Conservation (phyloP, 345 rosid species). For the Clarkia xantiana region DNA sequence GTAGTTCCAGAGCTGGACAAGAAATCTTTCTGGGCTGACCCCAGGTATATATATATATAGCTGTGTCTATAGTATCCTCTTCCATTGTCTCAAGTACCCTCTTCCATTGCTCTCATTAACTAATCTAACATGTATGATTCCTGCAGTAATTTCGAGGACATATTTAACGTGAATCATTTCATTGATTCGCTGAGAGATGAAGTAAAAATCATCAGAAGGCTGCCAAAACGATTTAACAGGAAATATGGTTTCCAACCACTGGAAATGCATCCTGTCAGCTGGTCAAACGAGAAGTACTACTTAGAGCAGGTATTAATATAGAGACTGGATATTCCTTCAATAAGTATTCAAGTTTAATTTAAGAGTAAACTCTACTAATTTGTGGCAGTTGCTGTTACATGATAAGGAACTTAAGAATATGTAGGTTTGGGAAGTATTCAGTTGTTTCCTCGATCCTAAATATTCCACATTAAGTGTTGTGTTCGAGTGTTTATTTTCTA, state of each 20-base stretch:
- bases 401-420: not conserved
- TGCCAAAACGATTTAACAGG: slow-evolving; percentile 56
- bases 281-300: slow-evolving; percentile 90
- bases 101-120: not conserved
- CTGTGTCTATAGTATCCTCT: too few relatives aligned
- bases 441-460: too few relatives aligned
- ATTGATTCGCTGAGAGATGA: slow-evolving; percentile 89
- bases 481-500: too few relatives aligned
- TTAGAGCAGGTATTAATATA: slow-evolving; percentile 53
- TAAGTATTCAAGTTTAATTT: too few relatives aligned
- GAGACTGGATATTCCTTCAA: not conserved
- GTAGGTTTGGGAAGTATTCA: too few relatives aligned
- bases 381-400: not conserved
- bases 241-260: slow-evolving; percentile 50
- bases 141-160: slow-evolving; percentile 91
- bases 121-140: not conserved
- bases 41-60: slow-evolving; percentile 34
- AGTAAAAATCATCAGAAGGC: slow-evolving; percentile 63
- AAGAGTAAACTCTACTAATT: not conserved
- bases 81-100: not conserved
- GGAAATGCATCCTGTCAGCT: slow-evolving; percentile 85
- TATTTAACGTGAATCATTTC: slow-evolving; percentile 80
- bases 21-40: slow-evolving; percentile 96
- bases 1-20: slow-evolving; percentile 96
- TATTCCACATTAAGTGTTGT: too few relatives aligned